phyloP scores from a whole-genome alignment of 1,139 yeast genomes.

The Kodamaea fungicola region DNA sequence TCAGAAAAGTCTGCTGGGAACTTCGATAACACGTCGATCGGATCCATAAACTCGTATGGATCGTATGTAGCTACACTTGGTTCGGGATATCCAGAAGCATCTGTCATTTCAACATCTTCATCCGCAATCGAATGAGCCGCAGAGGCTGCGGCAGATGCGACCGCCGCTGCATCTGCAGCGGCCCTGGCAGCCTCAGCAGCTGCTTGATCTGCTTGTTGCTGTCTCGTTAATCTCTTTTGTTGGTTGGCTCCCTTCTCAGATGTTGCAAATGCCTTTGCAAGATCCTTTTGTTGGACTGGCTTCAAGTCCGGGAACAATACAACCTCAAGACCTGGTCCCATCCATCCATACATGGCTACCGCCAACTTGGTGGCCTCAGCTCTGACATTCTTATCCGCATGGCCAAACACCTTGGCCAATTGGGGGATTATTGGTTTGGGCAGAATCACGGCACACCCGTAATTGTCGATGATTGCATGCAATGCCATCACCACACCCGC shows the following conservation, averaged over 20 bases:
- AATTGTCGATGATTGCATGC: slow-evolving; percentile 52
- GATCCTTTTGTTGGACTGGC: slow-evolving; percentile 89
- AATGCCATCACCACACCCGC: slow-evolving; percentile 63
- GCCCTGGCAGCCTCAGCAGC: slow-evolving; percentile 15
- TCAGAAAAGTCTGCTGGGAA: slow-evolving; percentile 61
- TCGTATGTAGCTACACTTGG: slow-evolving; percentile 22
- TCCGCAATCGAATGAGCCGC: slow-evolving; percentile 9
- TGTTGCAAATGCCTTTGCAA: slow-evolving; percentile 63
- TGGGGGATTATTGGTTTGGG: slow-evolving; percentile 59
- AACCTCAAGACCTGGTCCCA: slow-evolving; percentile 62
- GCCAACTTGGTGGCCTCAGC: slow-evolving; percentile 71
- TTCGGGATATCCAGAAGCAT: slow-evolving; percentile 13
- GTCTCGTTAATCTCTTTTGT: slow-evolving; percentile 55
- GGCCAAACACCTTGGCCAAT: slow-evolving; percentile 71
- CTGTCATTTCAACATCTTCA: slow-evolving; percentile 45
- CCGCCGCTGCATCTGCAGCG: slow-evolving; percentile 15
- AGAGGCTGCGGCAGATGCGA: slow-evolving; percentile 9
- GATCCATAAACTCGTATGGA: slow-evolving; percentile 39
- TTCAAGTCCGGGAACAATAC: slow-evolving; percentile 69
- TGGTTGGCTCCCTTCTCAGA: slow-evolving; percentile 43
- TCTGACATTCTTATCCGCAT: slow-evolving; percentile 85
- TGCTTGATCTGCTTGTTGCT: slow-evolving; percentile 35
- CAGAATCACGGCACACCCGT: slow-evolving; percentile 65
- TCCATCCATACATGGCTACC: slow-evolving; percentile 72
- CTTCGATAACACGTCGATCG: slow-evolving; percentile 58